These are phyloP conservation scores for Fusarium duplospermum DNA, from an alignment of 2,329 filamentous ascomycete genomes.

Conservation along the genomic window DNA sequence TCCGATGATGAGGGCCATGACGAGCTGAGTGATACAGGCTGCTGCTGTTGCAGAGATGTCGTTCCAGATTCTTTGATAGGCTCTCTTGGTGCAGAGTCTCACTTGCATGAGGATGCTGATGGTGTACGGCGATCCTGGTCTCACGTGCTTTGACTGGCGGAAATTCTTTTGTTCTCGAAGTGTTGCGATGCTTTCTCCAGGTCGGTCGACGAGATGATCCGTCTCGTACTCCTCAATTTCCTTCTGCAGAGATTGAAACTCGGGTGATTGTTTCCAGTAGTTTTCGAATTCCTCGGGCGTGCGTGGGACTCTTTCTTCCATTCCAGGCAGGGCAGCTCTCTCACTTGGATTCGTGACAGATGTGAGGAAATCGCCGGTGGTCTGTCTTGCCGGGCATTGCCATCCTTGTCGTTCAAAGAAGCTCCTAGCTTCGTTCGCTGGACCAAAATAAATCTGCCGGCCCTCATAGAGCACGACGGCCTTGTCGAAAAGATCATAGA, in stretches of 20 bases:
- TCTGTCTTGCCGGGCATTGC: constrained; percentile 74
- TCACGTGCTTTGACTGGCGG: constrained; percentile 64
- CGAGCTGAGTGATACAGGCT: constrained; percentile 58
- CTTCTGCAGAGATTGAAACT: constrained; percentile 54
- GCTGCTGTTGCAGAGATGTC: constrained; percentile 62
- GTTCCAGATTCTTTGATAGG: constrained; percentile 65
- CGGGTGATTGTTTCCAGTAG: constrained; percentile 58
- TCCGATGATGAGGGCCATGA: constrained; percentile 71
- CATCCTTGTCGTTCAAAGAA: constrained; percentile 79
- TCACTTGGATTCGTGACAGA: constrained; percentile 74
- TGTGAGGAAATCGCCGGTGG: constrained; percentile 76
- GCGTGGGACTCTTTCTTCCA: constrained; percentile 70
- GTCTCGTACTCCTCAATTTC: constrained; percentile 65
- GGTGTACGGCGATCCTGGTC: constrained; percentile 67
- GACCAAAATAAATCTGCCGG: constrained; percentile 81
- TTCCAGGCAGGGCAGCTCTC: constrained; percentile 65
- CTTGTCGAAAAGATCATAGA: constrained; percentile 82
- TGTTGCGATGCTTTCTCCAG: constrained; percentile 52
- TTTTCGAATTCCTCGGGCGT: constrained; percentile 76
- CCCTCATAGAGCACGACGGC: constrained; percentile 80
- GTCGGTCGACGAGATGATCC: constrained; percentile 56
- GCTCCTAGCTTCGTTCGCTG: constrained; percentile 65
- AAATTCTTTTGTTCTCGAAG: constrained; percentile 62
- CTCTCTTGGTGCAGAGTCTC: constrained; percentile 60
- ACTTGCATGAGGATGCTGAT: constrained; percentile 67